These are phyloP conservation scores for Periconia sp. DNA, from an alignment of 2,329 filamentous ascomycete genomes.

Conservation along the genomic window DNA sequence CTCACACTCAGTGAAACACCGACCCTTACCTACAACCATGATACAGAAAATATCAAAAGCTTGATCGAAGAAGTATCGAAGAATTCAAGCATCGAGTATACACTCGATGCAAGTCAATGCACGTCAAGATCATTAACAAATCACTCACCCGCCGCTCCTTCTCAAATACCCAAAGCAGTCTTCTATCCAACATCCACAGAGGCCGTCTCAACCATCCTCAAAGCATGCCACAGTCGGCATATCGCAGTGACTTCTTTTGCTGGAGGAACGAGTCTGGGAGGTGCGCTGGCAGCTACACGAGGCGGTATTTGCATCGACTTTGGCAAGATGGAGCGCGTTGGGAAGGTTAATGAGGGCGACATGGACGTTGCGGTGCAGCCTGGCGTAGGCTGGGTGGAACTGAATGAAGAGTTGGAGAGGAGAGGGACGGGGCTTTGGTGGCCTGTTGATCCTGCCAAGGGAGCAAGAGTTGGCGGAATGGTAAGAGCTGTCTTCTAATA, in stretches of 20 bases:
- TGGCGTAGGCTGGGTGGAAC: conserved; percentile 78
- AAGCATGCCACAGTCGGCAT: conserved; percentile 75
- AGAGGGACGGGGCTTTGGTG: conserved; percentile 78
- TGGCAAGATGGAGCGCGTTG: conserved; percentile 76
- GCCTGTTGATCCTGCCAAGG: conserved; percentile 89
- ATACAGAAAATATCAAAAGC: background rate
- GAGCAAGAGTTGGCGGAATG: conserved; percentile 90
- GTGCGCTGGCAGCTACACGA: conserved; percentile 79
- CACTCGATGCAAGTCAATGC: background rate
- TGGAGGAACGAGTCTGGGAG: conserved; percentile 86
- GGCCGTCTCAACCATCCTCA: conserved; percentile 80
- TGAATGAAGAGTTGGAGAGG: conserved; percentile 72
- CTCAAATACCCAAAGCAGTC: conserved; percentile 43
- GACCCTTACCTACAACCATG: background rate
- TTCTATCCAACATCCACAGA: conserved; percentile 77
- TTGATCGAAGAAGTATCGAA: background rate
- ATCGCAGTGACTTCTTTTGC: conserved; percentile 88
- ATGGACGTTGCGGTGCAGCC: conserved; percentile 61
- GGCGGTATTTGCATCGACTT: conserved; percentile 88
- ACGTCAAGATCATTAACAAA: background rate
- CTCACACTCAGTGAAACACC: background rate
- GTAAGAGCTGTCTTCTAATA: conserved; percentile 60
- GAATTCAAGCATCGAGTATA: background rate
- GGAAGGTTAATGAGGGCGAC: conserved; percentile 73
- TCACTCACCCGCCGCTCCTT: background rate